Evolutionary conservation across 306 rosid genomes (phyloP), one percentile per base, ranked within the genome.

Genomic region (Medicago lupulina): DNA sequence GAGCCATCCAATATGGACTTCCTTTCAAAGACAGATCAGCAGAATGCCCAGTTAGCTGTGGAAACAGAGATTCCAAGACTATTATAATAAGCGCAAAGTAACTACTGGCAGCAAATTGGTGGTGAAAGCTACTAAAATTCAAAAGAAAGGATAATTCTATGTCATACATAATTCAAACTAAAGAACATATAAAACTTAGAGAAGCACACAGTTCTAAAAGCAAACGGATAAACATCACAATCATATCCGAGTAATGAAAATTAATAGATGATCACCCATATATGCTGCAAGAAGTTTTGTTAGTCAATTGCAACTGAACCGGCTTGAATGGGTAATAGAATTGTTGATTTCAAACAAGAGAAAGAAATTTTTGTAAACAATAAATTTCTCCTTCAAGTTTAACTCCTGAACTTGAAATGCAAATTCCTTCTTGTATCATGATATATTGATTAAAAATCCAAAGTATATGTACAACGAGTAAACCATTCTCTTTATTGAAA

Each of bases 1-100:
- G 99, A 79, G 99, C 99, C 99, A 96, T 92, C 99, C 99, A 96
- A 80, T 92, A 96, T 58, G 99, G 99, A 80, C 99, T 96, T 83
- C 99, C 99, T 85, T 87, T 96, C 47, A 96, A 39, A 79, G 99
- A 96, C 74, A 96, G 98, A 79, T 87, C 88, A 14, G 90, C 90
- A 39, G 69, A 89, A 67, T 89, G 96, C 47, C 97, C 98, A 47
- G 91, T 88, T 59, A 96, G 87, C 99, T 96, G 91, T 67, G 62
- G 65, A 73, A 75, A 85, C 49, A 66, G 51, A 83, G 44, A 83
- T 79, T 43, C 51, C 63, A 70, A 55, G 39, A 53, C 40, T 49
- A 50, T 59, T 60, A 68, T 55, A 25, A 41, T 64, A 47, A 61
- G 41, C 9, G 21, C 23, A 47, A 74, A 78, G 68, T 16, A 60